Evolutionary conservation across 2,329 filamentous ascomycete species (phyloP), one percentile per base, ranked within the genome.

Genomic region (Fusarium zealandicum): DNA sequence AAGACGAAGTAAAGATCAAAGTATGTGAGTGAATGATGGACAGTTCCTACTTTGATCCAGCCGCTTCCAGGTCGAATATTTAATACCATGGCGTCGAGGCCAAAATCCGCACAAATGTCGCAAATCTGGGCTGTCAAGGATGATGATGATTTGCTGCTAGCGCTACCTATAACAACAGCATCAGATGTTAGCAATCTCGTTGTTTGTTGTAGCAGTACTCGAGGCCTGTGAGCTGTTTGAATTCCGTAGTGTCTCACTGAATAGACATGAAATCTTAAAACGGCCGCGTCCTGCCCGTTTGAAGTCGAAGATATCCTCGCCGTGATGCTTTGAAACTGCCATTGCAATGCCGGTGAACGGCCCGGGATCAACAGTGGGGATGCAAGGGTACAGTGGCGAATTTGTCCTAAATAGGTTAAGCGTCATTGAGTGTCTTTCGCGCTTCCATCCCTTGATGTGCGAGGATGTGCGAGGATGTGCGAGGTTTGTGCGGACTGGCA

Each of bases 101-200:
- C 65, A 68, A 68, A 72, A 72, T 57, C 67, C 64, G 72, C 72
- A 73, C 70, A 74, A 73, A 72, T 71, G 45, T 70, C 70, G 67
- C 69, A 71, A 62, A 54, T 49, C 43, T 45, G 54, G 54, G 54
- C 38, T 38, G 53, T 20, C 22, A 25, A 41, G 55, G 44, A 51
- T 60, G 52, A 51, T 48, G 47, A 54, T 56, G 40, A 37, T 51
- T 57, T 51, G 52, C 39, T 37, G 45, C 52, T 51, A 57, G 57
- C 44, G 64, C 35, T 27, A 37, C 16, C 35, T 27, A 37, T 18
- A 42, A 35, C 28, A 31, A 22, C 27, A 22, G 41, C 42, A 27
- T 14, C 27, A 32, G 13, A 27, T 27, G 25, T 38, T 36, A 30
- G 12, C 43, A 22, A 46, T 20, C 16, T 39, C 22, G 13, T 39